Evolutionary conservation across 495 filamentous ascomycete species (phyloP).

Genomic region (Penicillium argentinense): DNA sequence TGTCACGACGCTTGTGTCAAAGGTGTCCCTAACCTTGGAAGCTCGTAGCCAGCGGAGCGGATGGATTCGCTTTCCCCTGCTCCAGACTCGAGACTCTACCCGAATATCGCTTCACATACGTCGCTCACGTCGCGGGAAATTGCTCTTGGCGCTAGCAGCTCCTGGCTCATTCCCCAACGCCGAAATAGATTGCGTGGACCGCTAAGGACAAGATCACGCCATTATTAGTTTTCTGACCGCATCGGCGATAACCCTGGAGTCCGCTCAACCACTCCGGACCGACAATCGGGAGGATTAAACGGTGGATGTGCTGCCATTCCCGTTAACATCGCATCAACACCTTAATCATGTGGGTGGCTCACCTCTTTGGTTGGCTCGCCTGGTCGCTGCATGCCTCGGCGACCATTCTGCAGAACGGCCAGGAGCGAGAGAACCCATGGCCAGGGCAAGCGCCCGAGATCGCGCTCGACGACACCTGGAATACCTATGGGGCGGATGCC

Average conservation of each 20-base stretch:
- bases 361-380: constrained; percentile 7
- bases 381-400: constrained; percentile 25
- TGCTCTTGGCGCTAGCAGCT: not conserved
- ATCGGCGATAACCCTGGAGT: constrained; percentile 2
- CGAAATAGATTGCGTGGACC: constrained; percentile 3
- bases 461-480: constrained; percentile 37
- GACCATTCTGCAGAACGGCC: constrained; percentile 66
- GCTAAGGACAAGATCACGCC: constrained; percentile 13
- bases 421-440: constrained; percentile 43
- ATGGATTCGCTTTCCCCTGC: not conserved
- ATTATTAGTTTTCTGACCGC: constrained; percentile 16
- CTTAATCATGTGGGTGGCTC: constrained; percentile 21
- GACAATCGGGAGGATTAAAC: constrained; percentile 9
- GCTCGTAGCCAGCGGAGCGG: too few relatives aligned
- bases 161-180: not conserved
- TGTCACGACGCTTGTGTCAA: too few relatives aligned
- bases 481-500: constrained; percentile 54
- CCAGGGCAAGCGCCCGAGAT: constrained; percentile 31
- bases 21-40: too few relatives aligned
- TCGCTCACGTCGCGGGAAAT: not conserved
- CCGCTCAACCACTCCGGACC: not conserved
- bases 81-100: not conserved
- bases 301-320: constrained; percentile 3
- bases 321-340: not conserved
- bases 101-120: not conserved